A percentile compares a stretch with the other conserved stretches of the same genome.
Evolutionary conservation across 1,284 basidiomycete genomes (phyloP).

Genomic region (Boletus semigastroideus): DNA sequence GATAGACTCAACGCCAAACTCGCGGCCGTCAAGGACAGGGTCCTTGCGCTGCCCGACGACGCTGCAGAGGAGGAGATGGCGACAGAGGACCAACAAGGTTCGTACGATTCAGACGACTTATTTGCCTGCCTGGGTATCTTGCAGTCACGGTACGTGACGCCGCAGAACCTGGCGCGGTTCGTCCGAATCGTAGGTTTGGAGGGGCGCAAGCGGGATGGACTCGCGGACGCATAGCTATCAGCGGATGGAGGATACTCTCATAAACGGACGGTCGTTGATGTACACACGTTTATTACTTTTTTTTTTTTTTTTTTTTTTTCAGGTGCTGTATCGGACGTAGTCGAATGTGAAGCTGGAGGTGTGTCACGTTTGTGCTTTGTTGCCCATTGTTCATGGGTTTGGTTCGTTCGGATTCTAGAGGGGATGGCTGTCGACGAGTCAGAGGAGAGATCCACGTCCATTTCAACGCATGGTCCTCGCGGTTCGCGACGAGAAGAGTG

Average conservation of each 20-base stretch:
- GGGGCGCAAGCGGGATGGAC: background rate
- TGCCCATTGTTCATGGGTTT: slow-evolving; percentile 7
- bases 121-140: slow-evolving; percentile 30
- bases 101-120: slow-evolving; percentile 46
- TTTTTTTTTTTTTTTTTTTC: background rate
- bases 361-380: slow-evolving; percentile 16
- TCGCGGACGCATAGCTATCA: background rate
- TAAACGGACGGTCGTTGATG: slow-evolving; percentile 17
- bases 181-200: background rate
- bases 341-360: slow-evolving; percentile 31
- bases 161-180: slow-evolving; percentile 48
- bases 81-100: slow-evolving; percentile 53
- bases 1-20: slow-evolving; percentile 77
- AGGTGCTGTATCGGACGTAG: slow-evolving; percentile 18
- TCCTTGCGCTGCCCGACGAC: slow-evolving; percentile 42
- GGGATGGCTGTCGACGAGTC: slow-evolving; percentile 52
- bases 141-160: slow-evolving; percentile 56
- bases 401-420: slow-evolving; percentile 36
- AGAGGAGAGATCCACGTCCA: slow-evolving; percentile 35
- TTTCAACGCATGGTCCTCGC: slow-evolving; percentile 76
- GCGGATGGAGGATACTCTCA: background rate
- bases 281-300: background rate
- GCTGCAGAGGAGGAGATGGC: slow-evolving; percentile 35
- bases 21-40: slow-evolving; percentile 44
- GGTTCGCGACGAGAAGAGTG: slow-evolving; percentile 70